Conservation (phyloP, 2,329 filamentous ascomycete genomes). For the Gliomastix tumulicola region DNA sequence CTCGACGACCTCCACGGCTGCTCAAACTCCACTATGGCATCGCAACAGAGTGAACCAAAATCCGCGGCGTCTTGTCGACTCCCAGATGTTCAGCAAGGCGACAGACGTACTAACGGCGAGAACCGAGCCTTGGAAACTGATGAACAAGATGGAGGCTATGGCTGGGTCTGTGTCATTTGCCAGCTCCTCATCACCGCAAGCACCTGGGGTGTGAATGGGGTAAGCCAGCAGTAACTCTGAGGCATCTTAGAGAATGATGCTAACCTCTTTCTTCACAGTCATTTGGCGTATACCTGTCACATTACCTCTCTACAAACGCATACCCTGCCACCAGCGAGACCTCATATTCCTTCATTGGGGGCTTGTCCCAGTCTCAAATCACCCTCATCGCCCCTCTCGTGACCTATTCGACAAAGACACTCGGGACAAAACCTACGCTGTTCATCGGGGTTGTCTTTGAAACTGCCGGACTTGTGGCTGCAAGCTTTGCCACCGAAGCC, state of each 20-base stretch:
- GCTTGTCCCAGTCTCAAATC: slow-evolving; percentile 40
- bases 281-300: background rate
- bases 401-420: slow-evolving; percentile 13
- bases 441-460: slow-evolving; percentile 46
- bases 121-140: too few species aligned
- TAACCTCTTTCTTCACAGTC: too few species aligned
- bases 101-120: too few species aligned
- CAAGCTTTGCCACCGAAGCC: slow-evolving; percentile 42
- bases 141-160: slow-evolving; percentile 4
- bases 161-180: slow-evolving; percentile 1
- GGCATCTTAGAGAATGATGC: too few species aligned
- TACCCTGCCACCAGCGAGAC: background rate
- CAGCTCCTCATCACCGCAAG: slow-evolving; percentile 1
- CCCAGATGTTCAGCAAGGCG: too few species aligned
- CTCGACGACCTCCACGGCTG: too few species aligned
- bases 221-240: slow-evolving; percentile 11
- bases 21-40: too few species aligned
- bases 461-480: slow-evolving; percentile 40
- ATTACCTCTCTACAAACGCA: background rate
- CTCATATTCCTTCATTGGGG: slow-evolving; percentile 51
- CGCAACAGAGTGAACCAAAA: too few species aligned
- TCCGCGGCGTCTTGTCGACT: too few species aligned
- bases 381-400: slow-evolving; percentile 32
- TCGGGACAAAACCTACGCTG: slow-evolving; percentile 28
- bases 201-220: slow-evolving; percentile 28